Evolutionary conservation across 1,284 basidiomycete species (phyloP), one percentile per base, ranked within the genome.

Genomic region (Apiotrichum brassicae): DNA sequence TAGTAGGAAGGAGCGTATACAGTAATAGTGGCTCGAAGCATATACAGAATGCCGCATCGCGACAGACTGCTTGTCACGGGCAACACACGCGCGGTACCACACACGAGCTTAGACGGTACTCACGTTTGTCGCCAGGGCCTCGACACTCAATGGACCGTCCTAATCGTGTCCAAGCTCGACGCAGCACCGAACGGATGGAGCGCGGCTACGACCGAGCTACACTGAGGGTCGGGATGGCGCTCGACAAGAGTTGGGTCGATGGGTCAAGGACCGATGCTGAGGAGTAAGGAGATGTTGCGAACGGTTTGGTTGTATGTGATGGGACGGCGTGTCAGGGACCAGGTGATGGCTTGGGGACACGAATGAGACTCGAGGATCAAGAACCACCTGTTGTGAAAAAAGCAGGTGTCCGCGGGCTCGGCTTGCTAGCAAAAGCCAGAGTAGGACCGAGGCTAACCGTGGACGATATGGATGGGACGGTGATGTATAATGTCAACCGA

Each of bases 51-150:
- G n/a, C n/a, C n/a, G n/a, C n/a, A 30, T 14, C 13, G 23, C 24
- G 38, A 40, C 24, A 40, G 11, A 40, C 16, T 5, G 13, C 5
- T n/a, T 6, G 20, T 12, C 11, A 14, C 37, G 16, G 22, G 14
- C 20, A 25, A 18, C 16, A 40, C 14, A 28, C 14, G 23, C 22
- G 37, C 13, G 22, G 4, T n/a, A 6, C 19, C 24, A n/a, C n/a
- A n/a, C 24, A 18, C 22, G 6, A 18, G 9, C 20, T 4, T 24
- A 16, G 28, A 32, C 20, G 32, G 26, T 30, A 57, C 56, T 57
- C 49, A 57, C 56, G 49, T 51, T 56, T 50, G 48, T 45, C 51
- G 54, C 54, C 54, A 56, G 48, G 54, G 54, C 54, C 54, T 56
- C 45, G 45, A 48, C 33, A 14, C 51, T 53, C 51, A 49, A 30